Evolutionary conservation across 2,329 filamentous ascomycete species (phyloP).

Genomic region (Seiridium unicorne): DNA sequence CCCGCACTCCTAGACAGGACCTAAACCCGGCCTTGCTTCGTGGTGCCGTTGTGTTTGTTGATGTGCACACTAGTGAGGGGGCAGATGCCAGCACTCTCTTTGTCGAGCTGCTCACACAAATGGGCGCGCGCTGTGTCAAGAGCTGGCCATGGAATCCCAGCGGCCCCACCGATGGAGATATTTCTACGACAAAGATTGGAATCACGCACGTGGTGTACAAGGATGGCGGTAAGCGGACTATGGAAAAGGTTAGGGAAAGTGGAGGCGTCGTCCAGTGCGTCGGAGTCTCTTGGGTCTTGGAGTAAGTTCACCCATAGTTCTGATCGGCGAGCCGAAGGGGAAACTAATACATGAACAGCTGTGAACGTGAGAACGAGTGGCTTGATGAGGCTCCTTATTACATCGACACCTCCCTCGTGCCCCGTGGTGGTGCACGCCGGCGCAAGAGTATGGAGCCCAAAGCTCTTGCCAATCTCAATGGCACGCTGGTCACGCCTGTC

Average conservation of each 20-base stretch:
- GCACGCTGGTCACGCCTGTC: conserved; percentile 51
- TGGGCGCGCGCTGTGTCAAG: conserved; percentile 79
- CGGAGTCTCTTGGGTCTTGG: conserved; percentile 83
- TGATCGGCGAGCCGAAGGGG: neutral
- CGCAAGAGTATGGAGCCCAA: conserved; percentile 81
- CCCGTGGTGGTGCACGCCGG: conserved; percentile 68
- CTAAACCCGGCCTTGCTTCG: conserved; percentile 55
- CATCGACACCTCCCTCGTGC: conserved; percentile 65
- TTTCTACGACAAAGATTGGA: conserved; percentile 54
- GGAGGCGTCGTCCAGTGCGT: conserved; percentile 80
- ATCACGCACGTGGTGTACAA: conserved; percentile 92
- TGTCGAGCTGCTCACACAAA: conserved; percentile 72
- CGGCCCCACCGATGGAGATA: conserved; percentile 31
- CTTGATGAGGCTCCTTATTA: conserved; percentile 69
- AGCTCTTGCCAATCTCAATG: conserved; percentile 67
- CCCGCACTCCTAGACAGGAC: conserved; percentile 54
- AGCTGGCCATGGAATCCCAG: conserved; percentile 71
- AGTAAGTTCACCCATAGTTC: conserved; percentile 55
- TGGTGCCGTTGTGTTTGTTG: conserved; percentile 77
- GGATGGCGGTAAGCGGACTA: conserved; percentile 75
- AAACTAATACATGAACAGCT: conserved; percentile 46
- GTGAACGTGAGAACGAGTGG: conserved; percentile 75
- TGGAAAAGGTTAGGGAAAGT: conserved; percentile 76
- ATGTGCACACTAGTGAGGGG: conserved; percentile 80
- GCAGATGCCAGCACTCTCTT: conserved; percentile 81